phyloP scores from a whole-genome alignment of 352 stramenopile genomes.

The Globisporangium middletonii region DNA sequence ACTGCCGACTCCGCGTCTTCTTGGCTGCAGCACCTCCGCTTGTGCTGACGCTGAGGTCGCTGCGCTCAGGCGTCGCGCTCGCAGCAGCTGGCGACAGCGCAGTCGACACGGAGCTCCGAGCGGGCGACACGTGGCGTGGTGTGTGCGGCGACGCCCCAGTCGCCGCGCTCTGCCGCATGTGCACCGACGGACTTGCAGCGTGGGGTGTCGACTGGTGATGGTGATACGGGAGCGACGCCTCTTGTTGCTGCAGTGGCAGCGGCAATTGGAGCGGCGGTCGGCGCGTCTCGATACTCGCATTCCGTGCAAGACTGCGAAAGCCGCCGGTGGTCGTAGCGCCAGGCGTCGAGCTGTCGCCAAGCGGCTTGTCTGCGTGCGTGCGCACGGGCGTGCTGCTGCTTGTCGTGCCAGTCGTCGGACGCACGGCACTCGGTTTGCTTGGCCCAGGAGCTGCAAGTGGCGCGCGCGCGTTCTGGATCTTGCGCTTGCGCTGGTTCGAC shows the following conservation, averaged over 20 bases:
- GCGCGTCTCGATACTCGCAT: conserved; percentile 36
- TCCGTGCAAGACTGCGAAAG: conserved; percentile 32
- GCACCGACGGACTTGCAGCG: neutral
- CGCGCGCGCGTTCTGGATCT: conserved; percentile 12
- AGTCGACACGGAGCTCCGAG: too few relatives aligned
- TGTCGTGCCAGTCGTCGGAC: neutral
- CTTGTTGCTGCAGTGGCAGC: neutral
- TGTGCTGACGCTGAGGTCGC: too few relatives aligned
- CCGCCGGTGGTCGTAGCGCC: conserved; percentile 7
- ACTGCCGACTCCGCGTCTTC: conserved; percentile 48
- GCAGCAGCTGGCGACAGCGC: neutral
- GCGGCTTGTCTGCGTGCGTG: neutral
- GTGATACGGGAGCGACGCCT: neutral
- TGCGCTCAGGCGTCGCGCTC: neutral
- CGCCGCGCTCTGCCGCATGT: conserved; percentile 3
- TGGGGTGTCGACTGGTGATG: neutral
- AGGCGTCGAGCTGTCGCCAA: neutral
- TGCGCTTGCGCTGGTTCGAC: conserved; percentile 33
- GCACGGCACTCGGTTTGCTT: neutral
- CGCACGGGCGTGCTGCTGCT: conserved; percentile 5
- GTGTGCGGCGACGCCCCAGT: neutral
- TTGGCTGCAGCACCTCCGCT: conserved; percentile 4
- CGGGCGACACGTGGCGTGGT: too few relatives aligned
- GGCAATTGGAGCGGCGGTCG: conserved; percentile 13
- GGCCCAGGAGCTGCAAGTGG: neutral